Evolutionary conservation across 2,329 filamentous ascomycete species (phyloP), one percentile per base, ranked within the genome.

Genomic region (Xylaria digitata): DNA sequence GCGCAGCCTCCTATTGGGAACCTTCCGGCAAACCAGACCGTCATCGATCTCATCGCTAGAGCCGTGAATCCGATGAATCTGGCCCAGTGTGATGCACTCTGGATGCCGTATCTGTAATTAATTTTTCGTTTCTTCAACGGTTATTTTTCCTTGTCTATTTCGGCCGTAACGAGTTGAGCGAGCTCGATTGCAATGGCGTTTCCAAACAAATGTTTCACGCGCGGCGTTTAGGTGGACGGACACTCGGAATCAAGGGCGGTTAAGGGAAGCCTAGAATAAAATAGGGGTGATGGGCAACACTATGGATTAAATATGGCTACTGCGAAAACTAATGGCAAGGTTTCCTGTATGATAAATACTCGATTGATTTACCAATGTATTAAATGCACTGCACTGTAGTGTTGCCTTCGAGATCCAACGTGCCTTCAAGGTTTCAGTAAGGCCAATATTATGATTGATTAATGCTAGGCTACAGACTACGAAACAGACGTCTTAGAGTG

Each of bases 11-110:
- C 92, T 0, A 88, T 89, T 37, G 90, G 92, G 70, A 95, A 94
- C 76, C 81, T 99, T 73, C 96, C 96, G 6, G 95, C 95, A 26
- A 97, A 97, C 79, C 96, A 99, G 85, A 98, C 95, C 46, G 93
- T 97, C 34, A 95, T 99, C 75, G 96, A 99, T 80, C 82, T 96
- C 69, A 92, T 99, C 69, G 92, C 92, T n/a, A 91, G 91, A 82
- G 94, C 95, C 1, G 94, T 97, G 17, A 96, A 97, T 80, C 96
- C 96, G 1, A 89, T 92, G 82, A 94, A 96, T 78, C 80, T 99
- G 80, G 90, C 92, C 50, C 88, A 92, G 80, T 94, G 92, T 75
- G 96, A 99, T 84, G 90, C 94, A 65, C 82, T 99, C 74, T 99
- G 96, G 94, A 98, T 98, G 95, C 91, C 93, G 26, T 99, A 97